phyloP scores from a whole-genome alignment of 768 basidiomycete species.

The Lactarius quietus region DNA sequence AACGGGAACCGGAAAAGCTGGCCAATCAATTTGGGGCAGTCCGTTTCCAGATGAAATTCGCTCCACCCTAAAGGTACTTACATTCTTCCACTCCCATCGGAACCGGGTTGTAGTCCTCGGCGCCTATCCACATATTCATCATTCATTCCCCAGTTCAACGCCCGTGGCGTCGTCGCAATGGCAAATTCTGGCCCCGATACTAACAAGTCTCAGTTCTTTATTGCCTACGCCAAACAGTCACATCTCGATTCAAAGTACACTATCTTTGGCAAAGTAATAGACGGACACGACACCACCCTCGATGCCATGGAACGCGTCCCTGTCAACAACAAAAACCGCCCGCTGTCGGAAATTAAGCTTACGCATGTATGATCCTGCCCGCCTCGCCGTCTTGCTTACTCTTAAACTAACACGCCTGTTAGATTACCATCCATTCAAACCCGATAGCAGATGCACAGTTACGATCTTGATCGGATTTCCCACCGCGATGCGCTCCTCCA shows the following conservation, averaged over 20 bases:
- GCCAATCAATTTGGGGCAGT: slow-evolving; percentile 94
- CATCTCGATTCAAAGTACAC: slow-evolving; percentile 95
- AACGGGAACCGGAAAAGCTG: slow-evolving; percentile 88
- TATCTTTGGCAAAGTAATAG: slow-evolving; percentile 97
- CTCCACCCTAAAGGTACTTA: slow-evolving; percentile 82
- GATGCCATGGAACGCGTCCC: slow-evolving; percentile 93
- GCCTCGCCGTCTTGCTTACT: not conserved
- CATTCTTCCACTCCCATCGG: slow-evolving; percentile 21
- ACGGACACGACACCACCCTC: slow-evolving; percentile 90
- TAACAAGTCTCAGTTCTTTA: slow-evolving; percentile 90
- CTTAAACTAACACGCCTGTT: slow-evolving; percentile 16
- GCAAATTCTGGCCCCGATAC: slow-evolving; percentile 93
- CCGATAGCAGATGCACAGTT: slow-evolving; percentile 82
- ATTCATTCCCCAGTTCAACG: slow-evolving; percentile 68
- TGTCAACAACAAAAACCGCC: slow-evolving; percentile 87
- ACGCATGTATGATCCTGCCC: slow-evolving; percentile 55
- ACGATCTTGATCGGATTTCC: slow-evolving; percentile 26
- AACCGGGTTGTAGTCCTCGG: not conserved
- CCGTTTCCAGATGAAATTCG: slow-evolving; percentile 91
- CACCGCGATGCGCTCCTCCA: not conserved
- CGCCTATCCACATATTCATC: slow-evolving; percentile 4
- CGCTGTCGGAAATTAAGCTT: slow-evolving; percentile 80
- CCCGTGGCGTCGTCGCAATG: slow-evolving; percentile 94
- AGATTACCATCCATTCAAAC: slow-evolving; percentile 92
- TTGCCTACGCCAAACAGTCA: slow-evolving; percentile 88